Evolutionary conservation across 2,329 filamentous ascomycete genomes (phyloP), one percentile per base, ranked within the genome.

Genomic region (Karstenula rhodostoma): DNA sequence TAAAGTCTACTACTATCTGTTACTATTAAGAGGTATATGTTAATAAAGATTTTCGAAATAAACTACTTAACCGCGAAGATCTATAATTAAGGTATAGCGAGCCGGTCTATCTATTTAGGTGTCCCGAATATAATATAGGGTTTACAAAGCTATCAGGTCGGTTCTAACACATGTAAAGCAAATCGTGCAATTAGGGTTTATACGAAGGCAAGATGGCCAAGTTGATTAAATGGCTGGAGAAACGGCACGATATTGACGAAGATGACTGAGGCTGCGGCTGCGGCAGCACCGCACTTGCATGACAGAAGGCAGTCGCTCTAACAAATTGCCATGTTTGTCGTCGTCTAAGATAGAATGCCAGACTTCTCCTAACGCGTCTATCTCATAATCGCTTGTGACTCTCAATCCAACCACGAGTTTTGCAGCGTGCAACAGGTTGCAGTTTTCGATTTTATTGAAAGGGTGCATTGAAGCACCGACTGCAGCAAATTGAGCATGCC

Each of bases 101-200:
- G 29, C 15, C 43, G 44, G 32, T 56, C 2, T 56, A 56, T 40
- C 54, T 43, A 27, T 56, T 48, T 43, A 47, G 15, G 22, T 56
- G 54, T 49, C 54, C 54, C 33, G 33, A 27, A 49, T 56, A 43
- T 49, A 49, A 63, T 29, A n/a, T 35, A 33, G 42, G 40, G 27
- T 58, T 63, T 33, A 47, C 54, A 35, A 63, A 61, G 50, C 55
- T 63, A 35, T 61, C 58, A 27, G 58, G 53, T 37, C 51, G 61
- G 43, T 61, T 64, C 35, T 59, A 64, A 49, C 61, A 64, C 47
- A 59, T 59, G 32, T 59, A 58, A 32, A 64, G 61, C 49, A 47
- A 50, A 17, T 50, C 61, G 46, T 64, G 59, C 59, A 35, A 61
- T 53, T 50, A 61, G 42, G 22, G 32, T 56, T 25, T 64, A 43